Conservation (phyloP, 768 basidiomycete species). For the Strobilomyces echinocephalus region DNA sequence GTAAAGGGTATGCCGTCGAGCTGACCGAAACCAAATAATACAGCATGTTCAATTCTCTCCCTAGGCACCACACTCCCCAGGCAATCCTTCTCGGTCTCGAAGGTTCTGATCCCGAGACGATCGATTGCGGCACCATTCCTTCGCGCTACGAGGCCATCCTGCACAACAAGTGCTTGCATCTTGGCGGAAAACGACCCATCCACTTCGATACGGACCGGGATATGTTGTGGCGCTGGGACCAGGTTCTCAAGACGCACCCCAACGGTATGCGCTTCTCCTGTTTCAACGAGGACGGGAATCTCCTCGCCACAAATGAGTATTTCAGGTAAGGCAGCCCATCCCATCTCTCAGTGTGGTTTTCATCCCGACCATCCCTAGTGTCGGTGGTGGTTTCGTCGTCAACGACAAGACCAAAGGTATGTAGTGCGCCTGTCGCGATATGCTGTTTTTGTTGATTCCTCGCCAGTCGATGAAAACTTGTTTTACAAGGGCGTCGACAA, state of each 20-base stretch:
- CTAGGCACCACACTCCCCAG: conserved; percentile 82
- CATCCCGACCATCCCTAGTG: conserved; percentile 36
- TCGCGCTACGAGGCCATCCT: conserved; percentile 70
- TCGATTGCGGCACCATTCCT: conserved; percentile 81
- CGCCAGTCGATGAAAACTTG: conserved; percentile 81
- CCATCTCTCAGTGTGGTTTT: background rate
- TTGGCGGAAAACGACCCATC: conserved; percentile 74
- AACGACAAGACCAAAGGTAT: conserved; percentile 89
- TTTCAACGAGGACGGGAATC: conserved; percentile 74
- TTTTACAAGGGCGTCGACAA: conserved; percentile 94
- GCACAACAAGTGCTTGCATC: conserved; percentile 56
- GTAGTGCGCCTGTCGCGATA: background rate
- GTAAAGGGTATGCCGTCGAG: conserved; percentile 60
- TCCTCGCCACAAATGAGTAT: conserved; percentile 93
- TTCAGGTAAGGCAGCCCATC: conserved; percentile 48
- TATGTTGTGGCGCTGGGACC: conserved; percentile 90
- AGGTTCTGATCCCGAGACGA: conserved; percentile 90
- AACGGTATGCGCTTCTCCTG: conserved; percentile 93
- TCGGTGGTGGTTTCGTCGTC: conserved; percentile 92
- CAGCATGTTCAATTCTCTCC: conserved; percentile 1
- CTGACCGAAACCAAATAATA: background rate
- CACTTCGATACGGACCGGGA: conserved; percentile 84
- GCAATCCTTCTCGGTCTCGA: conserved; percentile 81
- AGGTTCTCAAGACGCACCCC: conserved; percentile 82
- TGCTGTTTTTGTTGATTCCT: conserved; percentile 1